These are phyloP conservation scores for Hericium rajendrae DNA, from an alignment of 768 basidiomycete genomes.

Conservation along the genomic window DNA sequence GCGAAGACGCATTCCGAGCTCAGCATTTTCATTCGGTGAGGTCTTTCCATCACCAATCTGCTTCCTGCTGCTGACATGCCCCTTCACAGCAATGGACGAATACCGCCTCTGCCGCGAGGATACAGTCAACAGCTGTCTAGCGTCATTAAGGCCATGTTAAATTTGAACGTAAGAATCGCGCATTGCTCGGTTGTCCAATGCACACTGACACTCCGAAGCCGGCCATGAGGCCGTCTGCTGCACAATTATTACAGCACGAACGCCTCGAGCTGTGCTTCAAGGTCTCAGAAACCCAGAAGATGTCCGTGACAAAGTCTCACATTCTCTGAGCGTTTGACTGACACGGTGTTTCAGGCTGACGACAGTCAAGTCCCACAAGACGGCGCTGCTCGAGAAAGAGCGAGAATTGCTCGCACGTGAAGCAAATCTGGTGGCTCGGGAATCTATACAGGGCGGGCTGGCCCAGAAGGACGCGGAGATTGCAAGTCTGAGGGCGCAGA, in stretches of 20 bases:
- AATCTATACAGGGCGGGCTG: conserved; percentile 40
- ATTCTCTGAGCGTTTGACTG: neutral
- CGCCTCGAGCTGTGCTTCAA: conserved; percentile 62
- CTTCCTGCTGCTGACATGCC: neutral
- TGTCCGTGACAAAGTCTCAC: conserved; percentile 34
- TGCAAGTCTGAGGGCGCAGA: conserved; percentile 28
- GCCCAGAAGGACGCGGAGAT: conserved; percentile 56
- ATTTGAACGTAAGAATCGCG: conserved; percentile 54
- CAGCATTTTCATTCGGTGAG: conserved; percentile 66
- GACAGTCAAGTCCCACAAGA: conserved; percentile 55
- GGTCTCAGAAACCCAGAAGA: conserved; percentile 68
- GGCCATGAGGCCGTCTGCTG: conserved; percentile 77
- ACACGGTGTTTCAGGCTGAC: conserved; percentile 36
- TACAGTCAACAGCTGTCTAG: conserved; percentile 64
- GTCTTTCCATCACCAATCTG: no score
- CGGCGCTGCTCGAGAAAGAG: conserved; percentile 46
- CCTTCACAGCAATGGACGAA: conserved; percentile 41
- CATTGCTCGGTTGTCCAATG: neutral
- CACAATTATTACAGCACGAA: conserved; percentile 74
- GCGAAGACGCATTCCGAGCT: conserved; percentile 85
- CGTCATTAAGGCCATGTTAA: conserved; percentile 84
- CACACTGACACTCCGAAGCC: conserved; percentile 37
- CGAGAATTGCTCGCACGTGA: conserved; percentile 56
- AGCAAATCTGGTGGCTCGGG: conserved; percentile 41
- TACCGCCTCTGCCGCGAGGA: conserved; percentile 79